Percentiles rank a stretch among this genome's conserved stretches.
phyloP scores from a whole-genome alignment of 1,284 basidiomycete species.

The Malassezia psittaci region DNA sequence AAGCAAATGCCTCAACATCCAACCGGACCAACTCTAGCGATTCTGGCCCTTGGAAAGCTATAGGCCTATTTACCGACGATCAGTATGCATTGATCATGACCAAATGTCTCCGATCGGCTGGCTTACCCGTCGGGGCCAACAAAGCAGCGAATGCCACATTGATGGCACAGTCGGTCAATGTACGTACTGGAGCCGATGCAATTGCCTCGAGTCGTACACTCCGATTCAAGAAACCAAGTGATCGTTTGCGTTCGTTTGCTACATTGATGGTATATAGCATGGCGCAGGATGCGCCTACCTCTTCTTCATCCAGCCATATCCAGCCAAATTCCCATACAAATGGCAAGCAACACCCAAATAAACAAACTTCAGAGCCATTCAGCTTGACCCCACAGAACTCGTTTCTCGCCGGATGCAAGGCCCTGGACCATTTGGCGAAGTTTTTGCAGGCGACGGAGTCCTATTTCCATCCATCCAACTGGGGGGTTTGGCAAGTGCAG shows the following conservation, averaged over 20 bases:
- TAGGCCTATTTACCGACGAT: slow-evolving; percentile 75
- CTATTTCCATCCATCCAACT: slow-evolving; percentile 68
- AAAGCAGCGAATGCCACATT: slow-evolving; percentile 32
- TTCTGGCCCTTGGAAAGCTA: slow-evolving; percentile 56
- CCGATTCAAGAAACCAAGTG: slow-evolving; percentile 67
- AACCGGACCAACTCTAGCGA: slow-evolving; percentile 15
- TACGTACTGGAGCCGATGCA: slow-evolving; percentile 51
- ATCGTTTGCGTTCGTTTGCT: slow-evolving; percentile 65
- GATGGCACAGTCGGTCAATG: slow-evolving; percentile 34
- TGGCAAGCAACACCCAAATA: slow-evolving; percentile 43
- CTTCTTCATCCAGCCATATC: slow-evolving; percentile 16
- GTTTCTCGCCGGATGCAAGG: slow-evolving; percentile 68
- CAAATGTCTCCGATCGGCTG: slow-evolving; percentile 77
- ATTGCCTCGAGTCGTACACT: slow-evolving; percentile 58
- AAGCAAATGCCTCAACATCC: slow-evolving; percentile 50
- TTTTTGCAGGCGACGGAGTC: slow-evolving; percentile 85
- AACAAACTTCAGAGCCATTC: too few species aligned
- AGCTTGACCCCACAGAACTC: slow-evolving; percentile 44
- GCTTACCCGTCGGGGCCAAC: slow-evolving; percentile 53
- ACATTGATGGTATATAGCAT: slow-evolving; percentile 85
- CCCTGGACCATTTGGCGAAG: slow-evolving; percentile 76
- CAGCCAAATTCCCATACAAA: slow-evolving; percentile 31
- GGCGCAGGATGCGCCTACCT: slow-evolving; percentile 63
- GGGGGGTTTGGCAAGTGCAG: slow-evolving; percentile 51
- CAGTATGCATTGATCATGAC: slow-evolving; percentile 78